A percentile compares a stretch with the other conserved stretches of the same genome.
Conservation (phyloP, 2,329 filamentous ascomycete genomes). For the Simplicillium aogashimaense region DNA sequence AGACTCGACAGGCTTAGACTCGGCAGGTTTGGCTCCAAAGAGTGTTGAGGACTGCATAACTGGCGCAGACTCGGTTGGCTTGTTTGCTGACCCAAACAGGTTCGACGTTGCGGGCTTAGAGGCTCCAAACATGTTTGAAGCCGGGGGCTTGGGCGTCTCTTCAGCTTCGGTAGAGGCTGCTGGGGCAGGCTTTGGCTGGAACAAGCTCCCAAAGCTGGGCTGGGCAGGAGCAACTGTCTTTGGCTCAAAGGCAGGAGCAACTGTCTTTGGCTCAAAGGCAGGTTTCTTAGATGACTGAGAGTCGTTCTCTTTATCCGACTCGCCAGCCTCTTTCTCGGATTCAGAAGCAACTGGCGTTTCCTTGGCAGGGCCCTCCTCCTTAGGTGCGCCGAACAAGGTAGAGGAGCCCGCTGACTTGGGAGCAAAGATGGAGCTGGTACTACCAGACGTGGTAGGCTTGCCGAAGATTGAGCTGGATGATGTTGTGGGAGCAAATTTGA, state of each 20-base stretch:
- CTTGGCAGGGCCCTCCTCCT: constrained; percentile 15
- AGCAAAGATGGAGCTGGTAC: constrained; percentile 23
- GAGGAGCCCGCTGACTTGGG: constrained; percentile 23
- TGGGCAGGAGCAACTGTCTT: constrained; percentile 19
- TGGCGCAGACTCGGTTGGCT: constrained; percentile 18
- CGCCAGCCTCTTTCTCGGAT: constrained; percentile 22
- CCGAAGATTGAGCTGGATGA: constrained; percentile 22
- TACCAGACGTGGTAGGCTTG: constrained; percentile 13
- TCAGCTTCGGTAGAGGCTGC: constrained; percentile 13
- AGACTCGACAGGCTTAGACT: too few species aligned
- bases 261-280: constrained; percentile 18
- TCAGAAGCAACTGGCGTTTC: constrained; percentile 13
- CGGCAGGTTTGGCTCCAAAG: constrained; percentile 21
- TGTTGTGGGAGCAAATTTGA: constrained; percentile 39
- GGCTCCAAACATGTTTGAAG: constrained; percentile 8
- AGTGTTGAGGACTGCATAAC: constrained; percentile 19
- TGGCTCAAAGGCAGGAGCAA: constrained; percentile 1
- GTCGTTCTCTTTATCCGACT: constrained; percentile 36
- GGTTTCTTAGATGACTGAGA: constrained; percentile 23
- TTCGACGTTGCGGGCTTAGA: constrained; percentile 14
- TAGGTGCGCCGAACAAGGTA: constrained; percentile 25
- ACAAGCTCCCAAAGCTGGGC: constrained; percentile 18
- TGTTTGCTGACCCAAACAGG: constrained; percentile 27
- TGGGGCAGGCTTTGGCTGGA: constrained; percentile 19
- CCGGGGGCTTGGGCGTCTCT: constrained; percentile 16